Base-by-base conservation (phyloP, 1,139 yeast genomes). In the Candida neerlandica region DNA sequence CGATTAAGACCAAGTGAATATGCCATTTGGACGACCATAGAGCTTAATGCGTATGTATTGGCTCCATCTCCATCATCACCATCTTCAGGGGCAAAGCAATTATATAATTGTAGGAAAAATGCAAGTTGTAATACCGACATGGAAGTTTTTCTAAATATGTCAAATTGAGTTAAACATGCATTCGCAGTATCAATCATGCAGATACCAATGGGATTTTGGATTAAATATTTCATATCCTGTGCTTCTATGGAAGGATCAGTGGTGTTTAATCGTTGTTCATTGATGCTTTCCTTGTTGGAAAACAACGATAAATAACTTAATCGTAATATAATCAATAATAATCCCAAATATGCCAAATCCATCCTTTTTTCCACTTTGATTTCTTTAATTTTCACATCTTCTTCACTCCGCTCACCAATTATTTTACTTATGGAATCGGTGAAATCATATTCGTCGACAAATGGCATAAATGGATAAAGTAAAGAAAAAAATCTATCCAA, bases 121-220 rank as follows among this genome's bases (percentile, higher is more conserved):
- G 77, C 70, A 45, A 81, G 75, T 56, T 82, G 86, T 30, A 83
- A 66, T 5, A 81, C 73, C 0, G 77, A 73, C 23, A 82, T 58
- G 12, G 79, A 76, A 16, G 82, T 75, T 49, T 79, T 73, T 48
- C 80, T 64, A 40, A 77, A 58, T 16, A 81, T 51, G 43, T 77
- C 75, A 60, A 83, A 82, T 54, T 80, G 82, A 51, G 74, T 73
- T 35, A 83, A 63, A 56, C 87, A 82, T 50, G 71, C 64, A 52
- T 78, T 80, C 0, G 87, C 85, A 47, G 79, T 71, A 46, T 69
- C 70, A 16, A 79, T 67, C 18, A 69, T 66, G 34, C 77, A 76
- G 42, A 75, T 63, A 26, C 76, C 72, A 32, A 82, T 70, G 2
- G 86, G 85, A 51, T 78, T 70, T 1, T 66, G 59, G 43, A 81